Evolutionary conservation across 2,329 filamentous ascomycete species (phyloP), one percentile per base, ranked within the genome.

Genomic region (Pestalotiopsis sp.): DNA sequence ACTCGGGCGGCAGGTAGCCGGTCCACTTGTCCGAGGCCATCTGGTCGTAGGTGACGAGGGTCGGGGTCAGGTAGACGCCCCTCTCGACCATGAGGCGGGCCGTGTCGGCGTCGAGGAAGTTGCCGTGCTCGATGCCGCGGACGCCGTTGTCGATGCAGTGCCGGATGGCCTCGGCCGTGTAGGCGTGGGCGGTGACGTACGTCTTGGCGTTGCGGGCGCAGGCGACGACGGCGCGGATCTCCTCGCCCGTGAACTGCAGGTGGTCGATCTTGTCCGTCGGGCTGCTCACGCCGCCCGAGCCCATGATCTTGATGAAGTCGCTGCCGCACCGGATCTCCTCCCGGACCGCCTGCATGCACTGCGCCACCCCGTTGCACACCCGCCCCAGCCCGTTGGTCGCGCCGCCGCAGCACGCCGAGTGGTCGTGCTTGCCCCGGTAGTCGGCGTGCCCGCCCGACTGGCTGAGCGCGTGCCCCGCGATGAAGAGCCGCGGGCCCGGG

Each of bases 251-350:
- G 74, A 87, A 88, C 72, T 88, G 85, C 14, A 85, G 72, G 70
- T 83, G 81, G 4, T 83, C 80, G 30, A 88, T 77, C 48, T 78
- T 77, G 71, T 88, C 86, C 0, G 83, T 86, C 1, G 84, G 84
- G 52, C 80, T 83, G 2, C 82, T 79, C 4, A 88, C 85, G 9
- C 86, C 86, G 0, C 86, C 85, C 1, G 80, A 81, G 2, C 80
- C 78, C 85, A 88, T 87, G 70, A 88, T 85, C 75, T 88, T 88
- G 75, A 88, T 82, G 70, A 88, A 87, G 71, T 88, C 83, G 1
- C 82, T 80, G 1, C 86, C 85, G 13, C 75, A 76, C 2, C 85
- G 77, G 1, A 88, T 72, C 72, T 87, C 81, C 67, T 88, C 84
- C 6, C 86, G 79, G 1, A 81, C 82, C 38, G 78, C 81, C 63